Evolutionary conservation across 2,329 filamentous ascomycete species (phyloP).

Genomic region (Fusarium pseudoanthophilum): DNA sequence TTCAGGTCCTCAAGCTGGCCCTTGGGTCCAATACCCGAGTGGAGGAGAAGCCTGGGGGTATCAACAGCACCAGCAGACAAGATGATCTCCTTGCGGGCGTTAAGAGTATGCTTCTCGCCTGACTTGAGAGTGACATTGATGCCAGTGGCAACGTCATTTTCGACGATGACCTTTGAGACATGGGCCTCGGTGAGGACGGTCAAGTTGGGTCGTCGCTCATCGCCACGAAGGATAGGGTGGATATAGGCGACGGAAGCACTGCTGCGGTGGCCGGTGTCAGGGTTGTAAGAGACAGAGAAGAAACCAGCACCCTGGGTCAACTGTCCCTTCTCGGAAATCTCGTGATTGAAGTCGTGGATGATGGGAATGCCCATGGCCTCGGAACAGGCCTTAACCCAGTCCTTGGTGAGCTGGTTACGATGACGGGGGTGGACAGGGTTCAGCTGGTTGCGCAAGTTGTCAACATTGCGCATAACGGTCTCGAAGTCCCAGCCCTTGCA

Average conservation of each 20-base stretch:
- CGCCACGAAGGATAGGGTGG: conserved; percentile 86
- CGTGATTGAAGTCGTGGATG: conserved; percentile 85
- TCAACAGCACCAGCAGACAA: conserved; percentile 84
- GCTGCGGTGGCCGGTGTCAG: conserved; percentile 84
- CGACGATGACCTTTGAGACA: conserved; percentile 83
- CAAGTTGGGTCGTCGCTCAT: conserved; percentile 84
- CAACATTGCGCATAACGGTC: conserved; percentile 81
- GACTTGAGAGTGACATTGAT: conserved; percentile 72
- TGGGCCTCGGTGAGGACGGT: conserved; percentile 89
- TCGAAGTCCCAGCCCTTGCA: conserved; percentile 89
- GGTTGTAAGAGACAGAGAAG: conserved; percentile 92
- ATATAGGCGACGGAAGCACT: conserved; percentile 93
- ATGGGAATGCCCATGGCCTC: conserved; percentile 82
- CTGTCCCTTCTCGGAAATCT: conserved; percentile 78
- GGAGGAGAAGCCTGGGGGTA: conserved; percentile 74
- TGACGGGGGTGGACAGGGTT: conserved; percentile 88
- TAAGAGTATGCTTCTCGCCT: conserved; percentile 65
- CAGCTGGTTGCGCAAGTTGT: conserved; percentile 89
- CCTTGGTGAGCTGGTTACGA: conserved; percentile 89
- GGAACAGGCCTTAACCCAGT: conserved; percentile 87
- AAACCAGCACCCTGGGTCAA: conserved; percentile 84
- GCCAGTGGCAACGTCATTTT: conserved; percentile 76
- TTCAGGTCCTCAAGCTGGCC: conserved; percentile 63
- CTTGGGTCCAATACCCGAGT: conserved; percentile 67
- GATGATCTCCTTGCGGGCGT: conserved; percentile 79